A percentile compares a stretch with the other conserved stretches of the same genome.
These are phyloP conservation scores for Moniliella sp. DNA, from an alignment of 1,284 basidiomycete genomes.

Conservation along the genomic window DNA sequence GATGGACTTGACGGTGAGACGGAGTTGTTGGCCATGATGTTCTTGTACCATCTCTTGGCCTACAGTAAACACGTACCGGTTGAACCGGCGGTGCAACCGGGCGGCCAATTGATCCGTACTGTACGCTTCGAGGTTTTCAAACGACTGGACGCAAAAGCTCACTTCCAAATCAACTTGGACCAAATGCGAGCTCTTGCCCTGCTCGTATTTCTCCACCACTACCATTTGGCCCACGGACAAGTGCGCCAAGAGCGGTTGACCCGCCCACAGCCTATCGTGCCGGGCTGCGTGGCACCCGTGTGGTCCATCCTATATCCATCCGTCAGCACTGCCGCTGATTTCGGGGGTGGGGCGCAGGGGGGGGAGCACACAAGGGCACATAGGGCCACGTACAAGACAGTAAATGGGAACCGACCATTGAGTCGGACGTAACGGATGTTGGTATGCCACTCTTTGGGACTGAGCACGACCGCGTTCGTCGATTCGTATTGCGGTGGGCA, in stretches of 20 bases:
- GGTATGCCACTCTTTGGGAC: slow-evolving; percentile 24
- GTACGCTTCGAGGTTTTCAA: slow-evolving; percentile 12
- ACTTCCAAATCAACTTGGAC: slow-evolving; percentile 25
- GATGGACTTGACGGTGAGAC: slow-evolving; percentile 49
- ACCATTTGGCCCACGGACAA: slow-evolving; percentile 24
- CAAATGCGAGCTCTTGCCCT: slow-evolving; percentile 21
- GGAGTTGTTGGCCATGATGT: slow-evolving; percentile 67
- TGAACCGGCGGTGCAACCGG: slow-evolving; percentile 51
- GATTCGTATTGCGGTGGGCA: slow-evolving; percentile 16
- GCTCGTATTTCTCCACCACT: slow-evolving; percentile 21
- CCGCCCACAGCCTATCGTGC: slow-evolving; percentile 18
- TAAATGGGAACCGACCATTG: slow-evolving; percentile 26
- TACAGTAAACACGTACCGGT: slow-evolving; percentile 40
- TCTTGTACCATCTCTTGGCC: slow-evolving; percentile 67
- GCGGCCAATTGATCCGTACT: slow-evolving; percentile 63
- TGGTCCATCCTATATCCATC: slow-evolving; percentile 8
- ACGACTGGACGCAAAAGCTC: slow-evolving; percentile 13
- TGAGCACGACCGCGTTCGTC: slow-evolving; percentile 23
- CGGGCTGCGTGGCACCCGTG: slow-evolving; percentile 12
- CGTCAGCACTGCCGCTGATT: too few species aligned
- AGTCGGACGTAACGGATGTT: slow-evolving; percentile 22
- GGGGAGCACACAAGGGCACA: too few species aligned
- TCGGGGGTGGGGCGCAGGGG: too few species aligned
- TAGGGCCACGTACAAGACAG: too few species aligned
- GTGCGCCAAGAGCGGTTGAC: slow-evolving; percentile 27